Evolutionary conservation across 139 green algal genomes (phyloP), one percentile per base, ranked within the genome.

Genomic region (Prasinococcaceae sp.): DNA sequence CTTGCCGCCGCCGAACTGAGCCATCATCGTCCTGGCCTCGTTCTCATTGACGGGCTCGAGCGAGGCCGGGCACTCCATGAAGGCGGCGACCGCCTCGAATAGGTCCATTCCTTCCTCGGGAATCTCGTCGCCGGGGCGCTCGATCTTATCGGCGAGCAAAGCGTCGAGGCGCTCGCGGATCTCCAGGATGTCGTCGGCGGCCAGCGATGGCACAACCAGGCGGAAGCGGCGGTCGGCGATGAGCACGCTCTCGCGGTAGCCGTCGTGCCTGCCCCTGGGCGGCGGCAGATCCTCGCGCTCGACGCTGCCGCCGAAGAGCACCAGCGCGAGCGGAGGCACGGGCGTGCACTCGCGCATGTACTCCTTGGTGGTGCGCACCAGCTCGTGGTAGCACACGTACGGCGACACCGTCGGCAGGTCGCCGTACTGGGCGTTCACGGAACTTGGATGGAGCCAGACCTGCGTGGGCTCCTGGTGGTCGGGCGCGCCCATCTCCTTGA

Each of bases 321-420:
- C 46, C 27, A 65, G 33, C 1, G 57, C 57, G 2, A 58, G 49
- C 25, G 48, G 57, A 3, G 47, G 39, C 47, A 65, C 57, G 26
- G 39, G 39, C 14, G 57, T 65, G 19, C 6, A 38, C 25, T 55
- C 57, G 6, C 57, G 48, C 36, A 58, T 20, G 47, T 58, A 65
- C 23, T 58, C 40, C 37, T 50, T 50, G 12, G 32, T 58, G 9
- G 46, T 58, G 26, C 46, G 44, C 8, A 65, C 57, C n/a, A 22
- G 38, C 36, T 65, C 57, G 57, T 56, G 48, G 47, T 47, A 65
- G 17, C 23, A 47, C 38, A 65, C 20, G 47, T 43, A 65, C 3
- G 33, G 41, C 19, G 41, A 32, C 6, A 25, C 3, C 55, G 30
- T 49, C 26, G 30, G 30, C 17, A 23, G 12, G 19, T 6, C 52